Evolutionary conservation across 1,139 yeast genomes (phyloP).

Genomic region (Sugiyamaella castrensis): DNA sequence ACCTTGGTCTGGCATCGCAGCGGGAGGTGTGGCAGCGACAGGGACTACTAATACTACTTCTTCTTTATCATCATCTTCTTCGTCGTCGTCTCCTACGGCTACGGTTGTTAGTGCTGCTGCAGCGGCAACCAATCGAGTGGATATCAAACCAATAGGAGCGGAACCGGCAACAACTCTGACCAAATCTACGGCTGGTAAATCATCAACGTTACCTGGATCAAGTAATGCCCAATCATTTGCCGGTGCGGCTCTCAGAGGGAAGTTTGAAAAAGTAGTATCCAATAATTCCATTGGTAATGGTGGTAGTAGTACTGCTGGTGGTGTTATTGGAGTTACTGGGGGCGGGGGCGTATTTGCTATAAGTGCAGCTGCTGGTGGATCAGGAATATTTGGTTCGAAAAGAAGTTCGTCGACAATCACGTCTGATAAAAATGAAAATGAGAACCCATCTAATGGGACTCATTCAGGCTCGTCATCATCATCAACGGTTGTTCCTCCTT

Average conservation of each 20-base stretch:
- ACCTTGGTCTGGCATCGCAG: constrained; percentile 28
- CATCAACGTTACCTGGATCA: background rate
- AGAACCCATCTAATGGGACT: background rate
- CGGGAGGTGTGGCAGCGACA: constrained; percentile 16
- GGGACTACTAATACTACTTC: constrained; percentile 8
- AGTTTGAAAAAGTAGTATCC: background rate
- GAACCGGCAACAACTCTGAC: no score
- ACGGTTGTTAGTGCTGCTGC: constrained; percentile 1
- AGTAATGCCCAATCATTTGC: constrained; percentile 14
- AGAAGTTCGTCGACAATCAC: background rate
- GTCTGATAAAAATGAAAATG: background rate
- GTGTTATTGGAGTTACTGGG: background rate
- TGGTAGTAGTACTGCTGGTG: background rate
- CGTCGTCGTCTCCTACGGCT: background rate
- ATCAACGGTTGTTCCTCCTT: no score
- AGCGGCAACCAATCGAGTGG: no score
- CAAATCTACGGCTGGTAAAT: background rate
- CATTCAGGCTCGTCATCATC: background rate
- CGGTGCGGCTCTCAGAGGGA: constrained; percentile 14
- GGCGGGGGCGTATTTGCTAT: constrained; percentile 14
- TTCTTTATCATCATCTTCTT: constrained; percentile 1
- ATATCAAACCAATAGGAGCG: no score
- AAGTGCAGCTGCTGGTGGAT: constrained; percentile 14
- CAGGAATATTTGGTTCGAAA: constrained; percentile 7
- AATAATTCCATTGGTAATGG: background rate